Percentiles rank a stretch among this genome's conserved stretches.
Evolutionary conservation across 1,139 yeast species (phyloP).

Genomic region (Scheffersomyces stambukii): DNA sequence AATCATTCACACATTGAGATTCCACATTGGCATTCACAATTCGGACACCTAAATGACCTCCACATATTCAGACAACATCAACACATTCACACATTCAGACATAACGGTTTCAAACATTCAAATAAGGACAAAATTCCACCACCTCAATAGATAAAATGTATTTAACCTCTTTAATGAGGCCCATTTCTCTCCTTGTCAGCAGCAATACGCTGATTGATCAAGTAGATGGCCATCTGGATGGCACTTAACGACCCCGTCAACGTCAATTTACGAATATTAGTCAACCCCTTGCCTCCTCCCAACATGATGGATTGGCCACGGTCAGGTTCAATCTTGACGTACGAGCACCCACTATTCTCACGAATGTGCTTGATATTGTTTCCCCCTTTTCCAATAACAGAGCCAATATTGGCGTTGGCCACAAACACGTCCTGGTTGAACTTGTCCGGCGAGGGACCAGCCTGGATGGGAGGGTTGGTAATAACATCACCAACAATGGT

Average conservation of each 20-base stretch:
- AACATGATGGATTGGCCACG: constrained; percentile 43
- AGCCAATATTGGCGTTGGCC: constrained; percentile 76
- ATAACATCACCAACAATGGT: constrained; percentile 43
- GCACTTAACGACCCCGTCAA: constrained; percentile 68
- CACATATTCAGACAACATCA: no score
- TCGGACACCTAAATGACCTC: no score
- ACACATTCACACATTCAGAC: no score
- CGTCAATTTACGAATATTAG: constrained; percentile 61
- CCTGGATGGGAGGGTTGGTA: constrained; percentile 36
- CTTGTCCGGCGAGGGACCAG: constrained; percentile 39
- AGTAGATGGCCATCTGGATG: constrained; percentile 71
- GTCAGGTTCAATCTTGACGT: constrained; percentile 63
- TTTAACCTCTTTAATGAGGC: constrained; percentile 3
- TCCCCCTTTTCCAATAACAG: constrained; percentile 86
- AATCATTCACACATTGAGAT: no score
- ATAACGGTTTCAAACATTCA: no score
- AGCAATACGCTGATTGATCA: constrained; percentile 74
- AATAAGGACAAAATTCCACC: no score
- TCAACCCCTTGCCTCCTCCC: constrained; percentile 55
- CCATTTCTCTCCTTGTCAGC: constrained; percentile 52
- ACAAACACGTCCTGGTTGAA: constrained; percentile 68
- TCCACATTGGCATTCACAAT: no score
- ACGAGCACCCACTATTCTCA: constrained; percentile 67
- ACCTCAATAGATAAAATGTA: no score
- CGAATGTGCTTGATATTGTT: constrained; percentile 77